Conservation (phyloP, 2,329 filamentous ascomycete genomes). For the Exophiala viscosa region DNA sequence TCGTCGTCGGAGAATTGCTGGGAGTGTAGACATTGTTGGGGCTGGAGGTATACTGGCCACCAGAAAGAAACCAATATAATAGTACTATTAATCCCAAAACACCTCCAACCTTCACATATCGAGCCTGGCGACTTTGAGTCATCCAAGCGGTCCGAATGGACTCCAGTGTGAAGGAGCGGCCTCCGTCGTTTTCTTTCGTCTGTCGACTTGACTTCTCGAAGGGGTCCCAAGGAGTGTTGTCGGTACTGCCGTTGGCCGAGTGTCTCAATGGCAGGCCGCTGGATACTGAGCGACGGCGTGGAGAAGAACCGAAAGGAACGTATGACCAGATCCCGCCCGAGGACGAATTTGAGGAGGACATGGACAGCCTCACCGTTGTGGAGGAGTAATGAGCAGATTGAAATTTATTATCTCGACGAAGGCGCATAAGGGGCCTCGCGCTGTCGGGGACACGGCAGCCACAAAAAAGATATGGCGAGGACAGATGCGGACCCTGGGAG, state of each 20-base stretch:
- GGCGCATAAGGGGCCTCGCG: not conserved
- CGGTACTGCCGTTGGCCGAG: constrained; percentile 25
- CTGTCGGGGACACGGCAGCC: not conserved
- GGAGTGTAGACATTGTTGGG: constrained; percentile 25
- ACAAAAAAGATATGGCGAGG: too few relatives aligned
- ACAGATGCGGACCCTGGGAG: not conserved
- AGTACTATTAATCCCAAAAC: constrained; percentile 57
- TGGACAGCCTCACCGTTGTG: constrained; percentile 28
- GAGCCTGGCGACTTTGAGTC: constrained; percentile 59
- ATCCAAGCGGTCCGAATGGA: constrained; percentile 50
- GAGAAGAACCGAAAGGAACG: constrained; percentile 43
- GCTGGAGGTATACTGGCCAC: constrained; percentile 24
- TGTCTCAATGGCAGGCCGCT: constrained; percentile 39
- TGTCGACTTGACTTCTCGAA: constrained; percentile 48
- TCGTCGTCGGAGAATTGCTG: constrained; percentile 40
- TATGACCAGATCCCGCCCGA: constrained; percentile 53
- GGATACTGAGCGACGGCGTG: constrained; percentile 53
- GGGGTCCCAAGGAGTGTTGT: constrained; percentile 35
- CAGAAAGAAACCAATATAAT: constrained; percentile 54
- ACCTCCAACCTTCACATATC: constrained; percentile 60
- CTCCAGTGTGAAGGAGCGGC: constrained; percentile 38
- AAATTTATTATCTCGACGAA: not conserved
- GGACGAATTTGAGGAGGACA: constrained; percentile 55
- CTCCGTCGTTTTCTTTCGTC: constrained; percentile 16
- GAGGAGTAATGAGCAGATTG: not conserved